phyloP scores from a whole-genome alignment of 2,329 filamentous ascomycete genomes.

The Microthyrium microscopicum region DNA sequence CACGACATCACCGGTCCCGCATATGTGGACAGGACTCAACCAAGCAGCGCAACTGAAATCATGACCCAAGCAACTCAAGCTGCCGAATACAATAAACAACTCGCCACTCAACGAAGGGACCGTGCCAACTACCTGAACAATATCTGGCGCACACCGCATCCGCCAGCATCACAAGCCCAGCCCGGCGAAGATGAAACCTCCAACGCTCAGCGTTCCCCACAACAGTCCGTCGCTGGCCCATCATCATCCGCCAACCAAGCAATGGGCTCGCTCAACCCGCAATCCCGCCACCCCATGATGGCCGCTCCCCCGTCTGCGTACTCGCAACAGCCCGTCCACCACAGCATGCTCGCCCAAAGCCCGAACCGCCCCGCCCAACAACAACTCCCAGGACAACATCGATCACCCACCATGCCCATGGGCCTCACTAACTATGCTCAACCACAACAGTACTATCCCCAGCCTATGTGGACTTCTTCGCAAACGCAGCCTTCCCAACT shows the following conservation, averaged over 20 bases:
- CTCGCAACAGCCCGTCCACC: constrained; percentile 53
- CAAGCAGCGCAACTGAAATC: constrained; percentile 46
- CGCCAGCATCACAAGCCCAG: constrained; percentile 39
- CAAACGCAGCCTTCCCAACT: constrained; percentile 32
- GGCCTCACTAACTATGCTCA: constrained; percentile 22
- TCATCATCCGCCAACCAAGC: constrained; percentile 37
- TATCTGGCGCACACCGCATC: constrained; percentile 70
- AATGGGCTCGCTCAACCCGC: constrained; percentile 38
- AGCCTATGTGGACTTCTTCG: constrained; percentile 32
- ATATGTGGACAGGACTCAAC: constrained; percentile 64
- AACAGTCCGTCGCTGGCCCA: constrained; percentile 41
- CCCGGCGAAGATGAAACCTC: constrained; percentile 23
- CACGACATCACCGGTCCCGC: constrained; percentile 78
- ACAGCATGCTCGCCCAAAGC: constrained; percentile 55
- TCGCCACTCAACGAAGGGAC: constrained; percentile 65
- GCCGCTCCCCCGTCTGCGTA: constrained; percentile 48
- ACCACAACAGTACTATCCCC: constrained; percentile 28
- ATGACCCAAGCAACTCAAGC: constrained; percentile 75
- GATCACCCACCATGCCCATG: constrained; percentile 41
- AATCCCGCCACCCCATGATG: constrained; percentile 47
- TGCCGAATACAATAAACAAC: constrained; percentile 74
- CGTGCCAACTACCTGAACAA: constrained; percentile 65
- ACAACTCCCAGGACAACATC: constrained; percentile 40
- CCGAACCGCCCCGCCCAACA: constrained; percentile 55
- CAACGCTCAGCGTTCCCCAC: constrained; percentile 30